Evolutionary conservation across 306 rosid species (phyloP).

Genomic region (Trichosanthes truncata): DNA sequence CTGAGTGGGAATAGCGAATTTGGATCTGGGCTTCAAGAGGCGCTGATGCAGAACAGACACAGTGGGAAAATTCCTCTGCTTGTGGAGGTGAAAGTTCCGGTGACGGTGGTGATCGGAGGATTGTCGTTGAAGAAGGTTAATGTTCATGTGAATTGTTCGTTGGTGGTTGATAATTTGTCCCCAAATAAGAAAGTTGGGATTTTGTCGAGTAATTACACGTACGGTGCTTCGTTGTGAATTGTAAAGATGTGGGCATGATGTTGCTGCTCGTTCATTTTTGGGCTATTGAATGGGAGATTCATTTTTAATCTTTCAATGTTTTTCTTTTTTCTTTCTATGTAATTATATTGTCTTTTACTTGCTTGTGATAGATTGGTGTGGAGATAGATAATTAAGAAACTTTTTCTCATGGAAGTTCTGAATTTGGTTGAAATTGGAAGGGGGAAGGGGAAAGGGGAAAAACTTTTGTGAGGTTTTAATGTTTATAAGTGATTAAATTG

Average conservation of each 20-base stretch:
- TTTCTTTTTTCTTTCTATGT: background rate
- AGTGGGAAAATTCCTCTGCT: slow-evolving; percentile 22
- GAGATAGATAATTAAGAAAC: background rate
- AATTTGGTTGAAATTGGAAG: no score
- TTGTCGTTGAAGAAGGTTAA: slow-evolving; percentile 7
- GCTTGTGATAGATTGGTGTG: background rate
- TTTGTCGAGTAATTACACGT: slow-evolving; percentile 15
- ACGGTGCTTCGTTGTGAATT: background rate
- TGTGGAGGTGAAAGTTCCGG: slow-evolving; percentile 23
- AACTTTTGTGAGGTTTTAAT: background rate
- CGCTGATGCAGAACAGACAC: slow-evolving; percentile 11
- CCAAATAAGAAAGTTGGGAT: slow-evolving; percentile 14
- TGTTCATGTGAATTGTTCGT: slow-evolving; percentile 19
- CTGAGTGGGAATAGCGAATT: slow-evolving; percentile 29
- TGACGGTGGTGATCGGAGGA: slow-evolving; percentile 17
- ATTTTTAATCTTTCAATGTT: background rate
- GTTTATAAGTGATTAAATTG: background rate
- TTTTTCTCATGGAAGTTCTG: background rate
- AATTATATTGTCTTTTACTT: background rate
- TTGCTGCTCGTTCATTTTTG: background rate
- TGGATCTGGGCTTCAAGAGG: slow-evolving; percentile 2
- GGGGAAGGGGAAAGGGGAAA: no score
- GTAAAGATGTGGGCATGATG: background rate
- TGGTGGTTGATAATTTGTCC: slow-evolving; percentile 30
- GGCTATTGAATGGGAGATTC: background rate